phyloP scores from a whole-genome alignment of 192 early-diverging fungal genomes.

The Mortierella claussenii region DNA sequence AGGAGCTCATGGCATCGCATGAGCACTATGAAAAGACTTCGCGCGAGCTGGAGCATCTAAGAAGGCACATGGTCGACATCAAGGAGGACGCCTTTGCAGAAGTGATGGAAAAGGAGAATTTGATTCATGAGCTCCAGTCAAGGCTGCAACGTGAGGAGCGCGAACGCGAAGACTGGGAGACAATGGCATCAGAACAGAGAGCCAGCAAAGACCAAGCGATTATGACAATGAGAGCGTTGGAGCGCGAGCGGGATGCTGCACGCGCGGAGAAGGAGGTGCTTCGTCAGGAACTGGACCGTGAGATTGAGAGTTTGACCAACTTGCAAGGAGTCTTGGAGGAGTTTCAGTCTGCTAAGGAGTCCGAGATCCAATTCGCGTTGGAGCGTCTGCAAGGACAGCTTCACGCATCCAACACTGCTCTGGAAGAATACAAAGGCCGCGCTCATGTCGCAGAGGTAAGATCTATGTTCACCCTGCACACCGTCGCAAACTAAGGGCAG shows the following conservation, averaged over 20 bases:
- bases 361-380: constrained; percentile 65
- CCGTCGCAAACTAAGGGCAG: no score
- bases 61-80: constrained; percentile 67
- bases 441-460: constrained; percentile 68
- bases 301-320: constrained; percentile 73
- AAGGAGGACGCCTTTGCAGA: constrained; percentile 72
- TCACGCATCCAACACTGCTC: constrained; percentile 44
- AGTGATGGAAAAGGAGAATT: constrained; percentile 62
- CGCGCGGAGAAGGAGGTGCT: constrained; percentile 58
- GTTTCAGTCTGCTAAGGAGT: constrained; percentile 81
- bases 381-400: constrained; percentile 66
- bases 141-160: constrained; percentile 68
- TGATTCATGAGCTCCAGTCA: constrained; percentile 61
- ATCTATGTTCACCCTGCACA: no score
- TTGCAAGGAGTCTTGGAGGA: constrained; percentile 89
- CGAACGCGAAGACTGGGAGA: constrained; percentile 70
- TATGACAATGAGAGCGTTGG: constrained; percentile 62
- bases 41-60: constrained; percentile 65
- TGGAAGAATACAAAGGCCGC: constrained; percentile 67
- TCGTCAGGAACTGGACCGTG: constrained; percentile 63
- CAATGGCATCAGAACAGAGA: constrained; percentile 67
- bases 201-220: constrained; percentile 63
- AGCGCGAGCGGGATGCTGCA: constrained; percentile 58
- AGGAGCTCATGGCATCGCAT: constrained; percentile 57
- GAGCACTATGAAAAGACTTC: constrained; percentile 57